phyloP scores from a whole-genome alignment of 2,329 filamentous ascomycete species.

The Echinosphaeria canescens region DNA sequence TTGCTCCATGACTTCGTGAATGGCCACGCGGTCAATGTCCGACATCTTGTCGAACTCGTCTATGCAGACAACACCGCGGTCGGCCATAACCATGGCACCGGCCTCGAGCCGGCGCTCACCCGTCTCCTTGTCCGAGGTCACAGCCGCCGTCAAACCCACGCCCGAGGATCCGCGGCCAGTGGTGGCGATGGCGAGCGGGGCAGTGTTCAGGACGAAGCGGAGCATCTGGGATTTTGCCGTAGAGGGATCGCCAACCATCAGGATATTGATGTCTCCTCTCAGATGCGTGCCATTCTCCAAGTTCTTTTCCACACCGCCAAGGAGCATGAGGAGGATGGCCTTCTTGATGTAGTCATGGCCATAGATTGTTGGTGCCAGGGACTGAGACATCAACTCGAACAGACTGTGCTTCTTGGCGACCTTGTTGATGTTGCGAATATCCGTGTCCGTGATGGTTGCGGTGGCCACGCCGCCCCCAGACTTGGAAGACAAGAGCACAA shows the following conservation, averaged over 20 bases:
- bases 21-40: conserved; percentile 90
- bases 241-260: conserved; percentile 97
- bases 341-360: conserved; percentile 97
- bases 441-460: conserved; percentile 81
- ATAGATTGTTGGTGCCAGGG: conserved; percentile 87
- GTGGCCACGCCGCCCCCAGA: conserved; percentile 87
- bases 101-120: conserved; percentile 88
- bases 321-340: conserved; percentile 82
- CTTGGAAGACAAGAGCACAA: conserved; percentile 88
- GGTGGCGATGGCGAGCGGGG: conserved; percentile 87
- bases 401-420: conserved; percentile 85
- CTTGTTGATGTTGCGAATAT: conserved; percentile 98
- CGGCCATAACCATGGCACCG: conserved; percentile 95
- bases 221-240: conserved; percentile 97
- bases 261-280: conserved; percentile 95
- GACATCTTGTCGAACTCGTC: conserved; percentile 99
- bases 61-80: conserved; percentile 94
- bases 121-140: conserved; percentile 93
- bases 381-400: conserved; percentile 83
- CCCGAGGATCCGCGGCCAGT: conserved; percentile 93
- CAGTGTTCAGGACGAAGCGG: conserved; percentile 92
- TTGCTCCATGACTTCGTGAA: conserved; percentile 99
- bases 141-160: conserved; percentile 90
- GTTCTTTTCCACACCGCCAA: conserved; percentile 97
- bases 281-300: conserved; percentile 94